Base-by-base conservation (phyloP, 1,139 yeast genomes). In the Debaryomyces psychrophilus region DNA sequence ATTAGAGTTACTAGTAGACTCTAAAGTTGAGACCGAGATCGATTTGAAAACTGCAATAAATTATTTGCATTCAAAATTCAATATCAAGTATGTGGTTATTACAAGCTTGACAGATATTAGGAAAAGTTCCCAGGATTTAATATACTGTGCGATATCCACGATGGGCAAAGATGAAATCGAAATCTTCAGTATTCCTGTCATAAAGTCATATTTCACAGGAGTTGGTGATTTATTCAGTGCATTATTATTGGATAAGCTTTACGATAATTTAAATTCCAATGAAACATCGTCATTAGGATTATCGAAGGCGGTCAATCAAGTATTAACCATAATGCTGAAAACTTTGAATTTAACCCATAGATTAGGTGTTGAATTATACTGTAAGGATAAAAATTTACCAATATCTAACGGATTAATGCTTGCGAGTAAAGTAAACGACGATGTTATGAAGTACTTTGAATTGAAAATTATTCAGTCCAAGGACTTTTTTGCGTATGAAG, bases 201-300 rank as follows among this genome's bases (percentile, higher is more conserved):
- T 89, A 44, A 76, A 84, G 40, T 85, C 92, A 2, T 85, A 85
- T 52, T 92, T 92, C 63, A 87, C 95, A 1, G 98, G 99, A 0
- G 90, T 93, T 4, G 99, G 99, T 2, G 99, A 93, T 58, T 69
- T 93, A 37, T 90, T 93, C 61, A 81, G 95, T 0, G 95, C 96
- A 0, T 62, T 92, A 38, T 64, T 90, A 33, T 64, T 87, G 2
- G 93, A 89, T 65, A 73, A 84, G 47, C 67, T 80, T 42, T 69
- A 71, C 56, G 64, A 66, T 34, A 67, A 69, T 49, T 47, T 51
- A 20, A 45, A 46, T 12, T 18, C 28, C 6, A 17, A 27, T 6
- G 17, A 22, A 2, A 8, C 36, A 20, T 44, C 43, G 18, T 49
- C 47, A 5, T 17, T 17, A 4, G 29, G 22, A 9, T 59, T 73